Evolutionary conservation across 202 grass and related monocot genomes (phyloP).

Genomic region (Digitaria exilis): DNA sequence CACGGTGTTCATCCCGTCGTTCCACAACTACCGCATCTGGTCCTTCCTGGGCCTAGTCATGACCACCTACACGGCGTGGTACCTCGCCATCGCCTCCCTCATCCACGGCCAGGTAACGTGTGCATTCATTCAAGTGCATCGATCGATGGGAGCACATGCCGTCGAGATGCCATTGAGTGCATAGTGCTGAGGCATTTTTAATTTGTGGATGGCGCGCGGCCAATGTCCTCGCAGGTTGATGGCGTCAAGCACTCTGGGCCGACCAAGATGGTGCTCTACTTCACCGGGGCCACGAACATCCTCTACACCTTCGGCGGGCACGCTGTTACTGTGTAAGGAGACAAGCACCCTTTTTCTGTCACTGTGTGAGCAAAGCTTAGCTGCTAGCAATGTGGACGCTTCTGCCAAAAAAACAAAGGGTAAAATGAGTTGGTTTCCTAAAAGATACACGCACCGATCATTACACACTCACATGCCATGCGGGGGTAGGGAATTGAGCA

Average conservation of each 20-base stretch:
- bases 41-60: conserved; percentile 94
- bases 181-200: background rate
- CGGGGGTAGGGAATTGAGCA: background rate
- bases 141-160: background rate
- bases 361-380: background rate
- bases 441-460: background rate
- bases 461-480: conserved; percentile 39
- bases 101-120: conserved; percentile 71
- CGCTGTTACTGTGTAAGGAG: conserved; percentile 92
- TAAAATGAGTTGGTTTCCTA: background rate
- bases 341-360: conserved; percentile 21
- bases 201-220: background rate
- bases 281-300: conserved; percentile 97
- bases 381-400: background rate
- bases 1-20: conserved; percentile 97
- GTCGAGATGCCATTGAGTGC: background rate
- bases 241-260: conserved; percentile 90
- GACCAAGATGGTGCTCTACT: conserved; percentile 94
- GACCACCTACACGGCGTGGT: conserved; percentile 98
- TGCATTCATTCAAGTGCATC: background rate
- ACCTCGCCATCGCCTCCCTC: conserved; percentile 87
- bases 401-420: conserved; percentile 6
- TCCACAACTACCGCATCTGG: conserved; percentile 99
- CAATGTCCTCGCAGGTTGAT: conserved; percentile 56
- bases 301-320: conserved; percentile 98